These are phyloP conservation scores for Leishmania major DNA, from an alignment of 208 protist genomes.

Conservation along the genomic window DNA sequence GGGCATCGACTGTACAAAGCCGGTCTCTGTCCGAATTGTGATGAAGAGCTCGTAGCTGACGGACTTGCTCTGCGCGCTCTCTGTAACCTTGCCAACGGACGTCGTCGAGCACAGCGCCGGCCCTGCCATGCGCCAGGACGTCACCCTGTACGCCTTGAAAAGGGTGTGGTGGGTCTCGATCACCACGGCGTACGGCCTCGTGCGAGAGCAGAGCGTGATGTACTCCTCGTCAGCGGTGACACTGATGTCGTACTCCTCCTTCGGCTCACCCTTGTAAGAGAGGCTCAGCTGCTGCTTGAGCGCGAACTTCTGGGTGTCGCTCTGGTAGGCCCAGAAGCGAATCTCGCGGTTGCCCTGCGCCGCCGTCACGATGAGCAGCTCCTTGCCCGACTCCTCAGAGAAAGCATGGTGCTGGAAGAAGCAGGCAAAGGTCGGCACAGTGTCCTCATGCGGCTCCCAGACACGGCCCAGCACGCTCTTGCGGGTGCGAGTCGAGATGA, in stretches of 20 bases:
- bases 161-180: conserved; percentile 76
- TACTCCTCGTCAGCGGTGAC: conserved; percentile 87
- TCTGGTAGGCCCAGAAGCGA: conserved; percentile 84
- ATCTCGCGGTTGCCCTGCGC: conserved; percentile 82
- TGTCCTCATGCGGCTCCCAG: conserved; percentile 85
- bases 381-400: conserved; percentile 46
- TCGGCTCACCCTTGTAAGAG: conserved; percentile 34
- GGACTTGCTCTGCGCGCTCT: conserved; percentile 60
- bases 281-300: conserved; percentile 86
- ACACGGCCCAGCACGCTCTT: conserved; percentile 70
- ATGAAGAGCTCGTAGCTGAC: conserved; percentile 85
- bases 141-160: conserved; percentile 79
- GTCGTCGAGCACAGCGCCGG: conserved; percentile 64
- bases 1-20: conserved; percentile 72
- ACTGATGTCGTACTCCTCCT: conserved; percentile 68
- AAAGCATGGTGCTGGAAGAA: conserved; percentile 76
- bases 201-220: conserved; percentile 79
- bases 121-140: conserved; percentile 78
- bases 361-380: conserved; percentile 76
- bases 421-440: conserved; percentile 76
- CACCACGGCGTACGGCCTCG: conserved; percentile 65
- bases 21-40: conserved; percentile 66
- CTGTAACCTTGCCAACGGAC: conserved; percentile 78
- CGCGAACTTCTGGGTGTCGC: conserved; percentile 63
- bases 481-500: conserved; percentile 63